Evolutionary conservation across 192 early-diverging fungal genomes (phyloP).

Genomic region (Backusella macrospora): DNA sequence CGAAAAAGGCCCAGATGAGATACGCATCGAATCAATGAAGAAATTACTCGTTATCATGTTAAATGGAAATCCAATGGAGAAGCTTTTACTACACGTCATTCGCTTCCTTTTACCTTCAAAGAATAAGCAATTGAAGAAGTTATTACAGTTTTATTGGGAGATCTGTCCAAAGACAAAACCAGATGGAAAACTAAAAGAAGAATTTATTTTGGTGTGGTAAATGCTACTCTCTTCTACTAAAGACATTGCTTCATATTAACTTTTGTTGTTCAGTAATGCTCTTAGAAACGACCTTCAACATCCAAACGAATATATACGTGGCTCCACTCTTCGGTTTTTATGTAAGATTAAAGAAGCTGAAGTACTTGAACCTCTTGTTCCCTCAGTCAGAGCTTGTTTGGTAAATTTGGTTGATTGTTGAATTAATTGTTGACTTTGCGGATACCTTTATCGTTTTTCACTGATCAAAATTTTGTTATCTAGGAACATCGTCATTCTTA

Average conservation of each 20-base stretch:
- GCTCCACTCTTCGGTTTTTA: conserved; percentile 89
- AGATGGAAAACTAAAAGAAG: conserved; percentile 94
- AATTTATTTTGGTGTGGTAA: conserved; percentile 95
- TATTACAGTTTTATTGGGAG: conserved; percentile 97
- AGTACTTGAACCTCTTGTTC: conserved; percentile 91
- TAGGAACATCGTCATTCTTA: conserved; percentile 96
- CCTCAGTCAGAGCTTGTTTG: conserved; percentile 85
- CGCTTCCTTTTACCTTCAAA: conserved; percentile 95
- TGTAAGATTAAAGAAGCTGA: conserved; percentile 96
- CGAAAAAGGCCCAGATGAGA: conserved; percentile 90
- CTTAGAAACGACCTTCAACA: conserved; percentile 95
- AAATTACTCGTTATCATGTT: conserved; percentile 87
- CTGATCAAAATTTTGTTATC: background rate
- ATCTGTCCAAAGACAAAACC: conserved; percentile 91
- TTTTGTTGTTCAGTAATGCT: conserved; percentile 69
- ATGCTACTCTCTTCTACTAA: too few species aligned
- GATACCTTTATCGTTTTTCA: background rate
- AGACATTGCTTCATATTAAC: too few species aligned
- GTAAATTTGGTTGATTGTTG: conserved; percentile 40
- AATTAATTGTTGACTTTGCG: conserved; percentile 15
- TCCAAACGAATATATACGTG: conserved; percentile 98
- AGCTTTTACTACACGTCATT: conserved; percentile 97
- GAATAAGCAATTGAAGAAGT: conserved; percentile 96
- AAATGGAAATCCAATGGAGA: conserved; percentile 88
- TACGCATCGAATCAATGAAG: conserved; percentile 95